Conservation (phyloP, 192 early-diverging fungal genomes). For the Linnemannia zychae region DNA sequence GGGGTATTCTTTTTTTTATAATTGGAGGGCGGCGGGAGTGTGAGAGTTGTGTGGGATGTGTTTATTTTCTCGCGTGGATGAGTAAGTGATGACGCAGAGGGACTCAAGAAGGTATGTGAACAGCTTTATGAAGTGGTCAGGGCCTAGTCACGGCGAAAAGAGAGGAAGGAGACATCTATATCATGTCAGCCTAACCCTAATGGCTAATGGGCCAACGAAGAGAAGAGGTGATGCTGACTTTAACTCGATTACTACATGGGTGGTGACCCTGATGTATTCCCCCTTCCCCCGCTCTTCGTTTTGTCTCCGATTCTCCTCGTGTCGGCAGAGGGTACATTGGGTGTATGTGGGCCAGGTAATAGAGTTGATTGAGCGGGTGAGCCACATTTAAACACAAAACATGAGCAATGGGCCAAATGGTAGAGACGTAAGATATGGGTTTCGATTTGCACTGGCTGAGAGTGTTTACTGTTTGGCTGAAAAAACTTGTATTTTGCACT, state of each 20-base stretch:
- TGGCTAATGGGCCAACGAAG: not conserved
- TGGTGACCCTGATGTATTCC: constrained; percentile 1
- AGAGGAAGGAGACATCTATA: not conserved
- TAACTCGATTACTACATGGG: too few relatives aligned
- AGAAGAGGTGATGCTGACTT: too few relatives aligned
- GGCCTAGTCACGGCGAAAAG: not conserved
- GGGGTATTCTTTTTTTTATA: constrained; percentile 1
- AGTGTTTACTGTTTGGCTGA: not conserved
- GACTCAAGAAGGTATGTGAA: not conserved
- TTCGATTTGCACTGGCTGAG: not conserved
- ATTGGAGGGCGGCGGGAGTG: not conserved
- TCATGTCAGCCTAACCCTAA: constrained; percentile 6
- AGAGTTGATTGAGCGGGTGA: constrained; percentile 1
- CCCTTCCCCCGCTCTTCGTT: not conserved
- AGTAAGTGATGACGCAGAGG: constrained; percentile 4
- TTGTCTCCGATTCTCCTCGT: not conserved
- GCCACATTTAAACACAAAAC: not conserved
- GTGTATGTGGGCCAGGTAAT: not conserved
- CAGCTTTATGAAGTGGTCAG: not conserved
- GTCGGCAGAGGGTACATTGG: not conserved
- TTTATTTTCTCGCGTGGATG: constrained; percentile 11
- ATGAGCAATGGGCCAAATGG: not conserved
- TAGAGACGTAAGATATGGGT: not conserved
- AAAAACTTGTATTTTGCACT: constrained; percentile 3
- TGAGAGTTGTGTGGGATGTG: not conserved